A percentile compares a stretch with the other conserved stretches of the same genome.
Conservation (phyloP, 1,284 basidiomycete genomes). For the Sporisorium scitamineum region DNA sequence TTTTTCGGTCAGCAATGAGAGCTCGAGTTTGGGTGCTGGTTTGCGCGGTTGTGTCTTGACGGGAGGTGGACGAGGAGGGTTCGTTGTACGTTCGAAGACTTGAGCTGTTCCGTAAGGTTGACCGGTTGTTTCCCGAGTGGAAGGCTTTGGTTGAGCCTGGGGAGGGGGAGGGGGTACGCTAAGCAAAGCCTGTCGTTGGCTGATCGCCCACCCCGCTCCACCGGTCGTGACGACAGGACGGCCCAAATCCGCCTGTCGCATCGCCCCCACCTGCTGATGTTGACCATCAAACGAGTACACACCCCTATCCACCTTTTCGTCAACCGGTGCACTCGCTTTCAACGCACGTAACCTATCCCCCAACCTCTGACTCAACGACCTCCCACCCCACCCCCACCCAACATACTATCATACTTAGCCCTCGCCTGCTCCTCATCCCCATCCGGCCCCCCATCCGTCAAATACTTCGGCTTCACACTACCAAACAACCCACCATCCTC, state of each 20-base stretch:
- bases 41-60: slow-evolving; percentile 1
- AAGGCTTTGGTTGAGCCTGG: not conserved
- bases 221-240: slow-evolving; percentile 15
- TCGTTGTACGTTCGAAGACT: not conserved
- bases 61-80: not conserved
- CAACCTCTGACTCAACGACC: slow-evolving; percentile 46
- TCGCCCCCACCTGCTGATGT: slow-evolving; percentile 11
- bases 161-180: not conserved
- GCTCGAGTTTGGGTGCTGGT: slow-evolving; percentile 34
- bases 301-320: not conserved
- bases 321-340: not conserved
- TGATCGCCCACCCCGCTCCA: slow-evolving; percentile 22
- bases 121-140: no score
- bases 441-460: slow-evolving; percentile 36
- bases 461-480: slow-evolving; percentile 19
- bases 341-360: slow-evolving; percentile 27
- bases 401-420: slow-evolving; percentile 19
- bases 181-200: slow-evolving; percentile 6
- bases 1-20: slow-evolving; percentile 26
- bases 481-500: slow-evolving; percentile 13
- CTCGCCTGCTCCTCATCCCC: slow-evolving; percentile 26
- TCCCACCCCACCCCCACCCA: slow-evolving; percentile 6
- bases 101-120: not conserved
- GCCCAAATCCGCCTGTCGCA: slow-evolving; percentile 30
- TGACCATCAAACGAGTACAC: slow-evolving; percentile 29